Evolutionary conservation across 495 filamentous ascomycete species (phyloP).

Genomic region (Xylaria nigripes): DNA sequence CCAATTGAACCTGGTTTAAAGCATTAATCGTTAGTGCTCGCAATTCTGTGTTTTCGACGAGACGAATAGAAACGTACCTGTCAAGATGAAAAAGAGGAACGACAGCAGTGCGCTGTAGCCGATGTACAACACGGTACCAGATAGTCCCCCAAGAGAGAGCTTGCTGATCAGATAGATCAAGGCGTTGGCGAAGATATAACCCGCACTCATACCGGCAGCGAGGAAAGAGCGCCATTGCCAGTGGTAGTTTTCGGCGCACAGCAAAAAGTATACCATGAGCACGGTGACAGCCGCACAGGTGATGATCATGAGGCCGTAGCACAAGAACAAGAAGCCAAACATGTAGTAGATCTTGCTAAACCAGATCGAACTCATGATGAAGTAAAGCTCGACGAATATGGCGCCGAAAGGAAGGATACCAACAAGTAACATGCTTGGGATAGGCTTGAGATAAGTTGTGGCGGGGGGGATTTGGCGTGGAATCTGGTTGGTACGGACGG

Average conservation of each 20-base stretch:
- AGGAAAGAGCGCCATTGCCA: conserved; percentile 97
- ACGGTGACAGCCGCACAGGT: conserved; percentile 88
- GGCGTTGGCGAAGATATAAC: conserved; percentile 83
- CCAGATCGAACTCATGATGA: conserved; percentile 97
- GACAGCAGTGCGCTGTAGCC: conserved; percentile 86
- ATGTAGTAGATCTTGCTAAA: conserved; percentile 98
- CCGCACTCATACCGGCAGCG: conserved; percentile 76
- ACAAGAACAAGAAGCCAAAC: conserved; percentile 98
- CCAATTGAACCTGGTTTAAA: conserved; percentile 71
- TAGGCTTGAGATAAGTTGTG: conserved; percentile 67
- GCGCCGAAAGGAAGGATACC: conserved; percentile 90
- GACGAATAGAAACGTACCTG: conserved; percentile 53
- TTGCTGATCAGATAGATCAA: conserved; percentile 82
- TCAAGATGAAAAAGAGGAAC: conserved; percentile 86
- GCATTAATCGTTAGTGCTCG: no score
- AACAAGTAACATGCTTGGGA: conserved; percentile 81
- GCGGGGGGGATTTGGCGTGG: conserved; percentile 88
- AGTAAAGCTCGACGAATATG: conserved; percentile 96
- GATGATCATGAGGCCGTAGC: conserved; percentile 95
- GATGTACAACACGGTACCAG: conserved; percentile 82
- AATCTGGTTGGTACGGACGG: conserved; percentile 94
- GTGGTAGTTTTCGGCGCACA: conserved; percentile 94
- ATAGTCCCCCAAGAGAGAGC: conserved; percentile 73
- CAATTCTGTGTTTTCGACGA: neutral
- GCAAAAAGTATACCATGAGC: conserved; percentile 85